These are phyloP conservation scores for Hibiscus trionum DNA, from an alignment of 345 rosid species.

Conservation along the genomic window DNA sequence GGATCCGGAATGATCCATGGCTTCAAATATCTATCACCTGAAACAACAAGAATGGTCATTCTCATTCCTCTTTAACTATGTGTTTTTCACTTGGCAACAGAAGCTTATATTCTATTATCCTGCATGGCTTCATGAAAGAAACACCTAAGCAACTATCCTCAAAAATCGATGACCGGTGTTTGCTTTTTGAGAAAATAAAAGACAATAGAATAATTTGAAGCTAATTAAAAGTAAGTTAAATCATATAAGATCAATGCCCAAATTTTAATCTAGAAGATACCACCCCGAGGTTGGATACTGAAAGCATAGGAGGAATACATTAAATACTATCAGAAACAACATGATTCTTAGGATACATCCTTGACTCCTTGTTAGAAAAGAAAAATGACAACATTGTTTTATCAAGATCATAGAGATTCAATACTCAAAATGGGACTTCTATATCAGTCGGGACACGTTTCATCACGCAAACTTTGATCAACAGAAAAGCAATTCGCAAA, in stretches of 20 bases:
- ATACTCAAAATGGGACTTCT: background rate
- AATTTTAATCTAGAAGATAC: no score
- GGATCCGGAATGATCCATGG: conserved; percentile 97
- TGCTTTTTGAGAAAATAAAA: no score
- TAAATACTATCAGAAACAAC: no score
- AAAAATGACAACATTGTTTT: no score
- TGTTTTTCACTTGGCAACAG: no score
- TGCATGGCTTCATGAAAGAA: background rate
- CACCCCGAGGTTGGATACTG: no score
- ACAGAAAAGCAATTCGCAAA: background rate
- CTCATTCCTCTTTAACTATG: background rate
- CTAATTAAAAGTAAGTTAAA: background rate
- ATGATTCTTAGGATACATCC: no score
- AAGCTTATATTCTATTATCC: no score
- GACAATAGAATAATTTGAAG: no score
- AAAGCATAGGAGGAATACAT: no score
- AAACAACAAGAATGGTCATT: background rate
- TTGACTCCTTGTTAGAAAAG: no score
- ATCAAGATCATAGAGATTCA: background rate
- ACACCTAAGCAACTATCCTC: background rate
- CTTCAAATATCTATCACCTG: conserved; percentile 92
- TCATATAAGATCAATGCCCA: background rate
- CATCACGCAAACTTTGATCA: background rate
- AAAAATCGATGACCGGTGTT: no score
- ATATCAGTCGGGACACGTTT: background rate